Conservation (phyloP, 768 basidiomycete genomes). For the Collybia sp. region DNA sequence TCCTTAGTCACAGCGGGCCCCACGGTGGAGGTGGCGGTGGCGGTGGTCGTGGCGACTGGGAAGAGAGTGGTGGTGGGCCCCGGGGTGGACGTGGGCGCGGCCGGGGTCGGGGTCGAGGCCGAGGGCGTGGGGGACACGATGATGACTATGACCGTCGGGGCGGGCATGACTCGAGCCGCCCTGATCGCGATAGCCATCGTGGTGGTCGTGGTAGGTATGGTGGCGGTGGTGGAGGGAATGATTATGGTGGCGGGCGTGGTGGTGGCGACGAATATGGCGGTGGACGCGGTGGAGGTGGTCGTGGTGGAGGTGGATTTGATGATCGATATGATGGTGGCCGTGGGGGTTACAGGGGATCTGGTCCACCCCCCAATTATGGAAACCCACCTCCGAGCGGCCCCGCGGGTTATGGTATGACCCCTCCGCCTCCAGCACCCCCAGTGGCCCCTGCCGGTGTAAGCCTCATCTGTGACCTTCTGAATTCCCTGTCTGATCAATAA, state of each 20-base stretch:
- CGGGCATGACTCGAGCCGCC: constrained; percentile 38
- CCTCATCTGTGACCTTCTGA: constrained; percentile 1
- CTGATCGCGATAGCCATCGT: constrained; percentile 40
- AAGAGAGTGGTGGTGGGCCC: constrained; percentile 30
- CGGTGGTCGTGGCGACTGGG: constrained; percentile 23
- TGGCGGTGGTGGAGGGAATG: constrained; percentile 26
- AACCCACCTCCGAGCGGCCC: constrained; percentile 10
- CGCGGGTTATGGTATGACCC: constrained; percentile 22
- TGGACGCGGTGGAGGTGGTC: constrained; percentile 31
- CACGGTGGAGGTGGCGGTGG: constrained; percentile 27
- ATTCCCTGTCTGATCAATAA: constrained; percentile 1
- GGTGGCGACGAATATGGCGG: constrained; percentile 34
- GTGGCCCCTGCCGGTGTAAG: constrained; percentile 16
- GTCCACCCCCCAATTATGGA: constrained; percentile 17
- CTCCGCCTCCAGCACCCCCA: constrained; percentile 23
- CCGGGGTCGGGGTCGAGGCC: constrained; percentile 30
- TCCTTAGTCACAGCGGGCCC: constrained; percentile 6
- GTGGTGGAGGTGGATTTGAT: constrained; percentile 36
- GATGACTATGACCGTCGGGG: constrained; percentile 47
- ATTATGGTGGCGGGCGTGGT: constrained; percentile 29
- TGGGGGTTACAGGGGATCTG: constrained; percentile 19
- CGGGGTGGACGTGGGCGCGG: constrained; percentile 36
- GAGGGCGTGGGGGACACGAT: constrained; percentile 34
- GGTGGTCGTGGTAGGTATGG: constrained; percentile 37
- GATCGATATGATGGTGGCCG: constrained; percentile 40